Evolutionary conservation across 345 rosid species (phyloP).

Genomic region (Sisymbrium altissimum): DNA sequence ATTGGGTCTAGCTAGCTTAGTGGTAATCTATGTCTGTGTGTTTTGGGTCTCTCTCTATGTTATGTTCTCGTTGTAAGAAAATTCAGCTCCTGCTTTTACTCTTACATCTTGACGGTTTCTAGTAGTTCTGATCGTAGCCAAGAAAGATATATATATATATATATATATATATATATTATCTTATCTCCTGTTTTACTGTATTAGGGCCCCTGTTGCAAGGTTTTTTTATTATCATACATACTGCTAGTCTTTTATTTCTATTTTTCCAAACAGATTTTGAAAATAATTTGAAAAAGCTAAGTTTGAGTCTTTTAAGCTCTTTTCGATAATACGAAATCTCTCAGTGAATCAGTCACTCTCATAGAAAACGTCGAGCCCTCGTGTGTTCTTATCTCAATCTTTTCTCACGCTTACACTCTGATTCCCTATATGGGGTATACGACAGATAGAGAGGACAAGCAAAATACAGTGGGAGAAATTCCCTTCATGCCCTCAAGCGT

Average conservation of each 20-base stretch:
- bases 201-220: not conserved
- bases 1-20: slow-evolving; percentile 32
- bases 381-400: not conserved
- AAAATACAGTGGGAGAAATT: not conserved
- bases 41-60: slow-evolving; percentile 14
- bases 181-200: not conserved
- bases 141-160: not conserved
- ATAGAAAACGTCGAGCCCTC: not conserved
- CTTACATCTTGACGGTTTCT: slow-evolving; percentile 1
- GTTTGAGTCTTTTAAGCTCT: not conserved
- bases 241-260: not conserved
- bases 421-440: not conserved
- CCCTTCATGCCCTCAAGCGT: not conserved
- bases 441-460: not conserved
- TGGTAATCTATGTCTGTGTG: slow-evolving; percentile 7
- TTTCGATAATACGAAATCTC: not conserved
- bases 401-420: not conserved
- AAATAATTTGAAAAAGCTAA: not conserved
- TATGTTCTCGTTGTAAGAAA: slow-evolving; percentile 19
- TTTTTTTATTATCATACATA: not conserved
- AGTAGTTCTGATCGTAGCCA: slow-evolving; percentile 7
- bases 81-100: slow-evolving; percentile 12
- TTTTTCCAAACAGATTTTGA: too few species aligned
- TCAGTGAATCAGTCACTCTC: not conserved
- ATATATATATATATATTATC: slow-evolving; percentile 10